Percentiles rank a stretch among this genome's conserved stretches.
Evolutionary conservation across 2,329 filamentous ascomycete genomes (phyloP).

Genomic region (Neoascochyta sp.): DNA sequence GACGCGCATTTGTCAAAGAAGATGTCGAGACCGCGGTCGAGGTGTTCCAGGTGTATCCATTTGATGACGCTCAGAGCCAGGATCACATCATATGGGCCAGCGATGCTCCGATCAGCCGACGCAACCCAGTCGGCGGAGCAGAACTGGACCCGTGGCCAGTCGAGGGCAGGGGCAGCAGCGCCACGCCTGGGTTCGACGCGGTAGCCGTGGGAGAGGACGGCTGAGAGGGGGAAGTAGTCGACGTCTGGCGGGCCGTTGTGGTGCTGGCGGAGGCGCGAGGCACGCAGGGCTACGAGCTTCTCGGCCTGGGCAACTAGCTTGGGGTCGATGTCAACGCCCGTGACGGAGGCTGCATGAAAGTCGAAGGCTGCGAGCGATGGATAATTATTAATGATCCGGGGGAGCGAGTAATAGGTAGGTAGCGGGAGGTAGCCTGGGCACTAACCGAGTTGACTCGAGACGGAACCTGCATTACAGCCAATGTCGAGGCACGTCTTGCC

Average conservation of each 20-base stretch:
- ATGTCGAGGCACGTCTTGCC: conserved; percentile 39
- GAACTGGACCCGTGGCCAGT: conserved; percentile 30
- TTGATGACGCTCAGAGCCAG: conserved; percentile 41
- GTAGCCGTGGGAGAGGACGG: conserved; percentile 33
- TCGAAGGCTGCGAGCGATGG: conserved; percentile 35
- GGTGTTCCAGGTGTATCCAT: conserved; percentile 39
- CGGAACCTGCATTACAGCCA: conserved; percentile 40
- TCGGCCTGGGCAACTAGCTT: conserved; percentile 37
- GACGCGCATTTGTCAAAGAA: conserved; percentile 35
- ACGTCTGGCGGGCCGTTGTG: too few species aligned
- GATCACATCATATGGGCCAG: conserved; percentile 35
- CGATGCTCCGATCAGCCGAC: conserved; percentile 19
- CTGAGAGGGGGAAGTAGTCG: conserved; percentile 39
- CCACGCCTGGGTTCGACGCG: conserved; percentile 22
- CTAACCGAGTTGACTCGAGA: conserved; percentile 40
- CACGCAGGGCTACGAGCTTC: conserved; percentile 34
- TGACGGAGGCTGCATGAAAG: conserved; percentile 36
- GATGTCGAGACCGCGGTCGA: conserved; percentile 28
- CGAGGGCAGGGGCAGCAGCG: conserved; percentile 12
- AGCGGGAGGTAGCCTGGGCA: conserved; percentile 22
- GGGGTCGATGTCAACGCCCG: conserved; percentile 40
- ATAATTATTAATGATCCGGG: conserved; percentile 31
- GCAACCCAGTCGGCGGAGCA: conserved; percentile 33
- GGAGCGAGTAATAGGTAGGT: conserved; percentile 6
- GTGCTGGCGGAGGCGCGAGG: conserved; percentile 29